These are phyloP conservation scores for Arachnomyces sp. DNA, from an alignment of 2,329 filamentous ascomycete species.

Conservation along the genomic window DNA sequence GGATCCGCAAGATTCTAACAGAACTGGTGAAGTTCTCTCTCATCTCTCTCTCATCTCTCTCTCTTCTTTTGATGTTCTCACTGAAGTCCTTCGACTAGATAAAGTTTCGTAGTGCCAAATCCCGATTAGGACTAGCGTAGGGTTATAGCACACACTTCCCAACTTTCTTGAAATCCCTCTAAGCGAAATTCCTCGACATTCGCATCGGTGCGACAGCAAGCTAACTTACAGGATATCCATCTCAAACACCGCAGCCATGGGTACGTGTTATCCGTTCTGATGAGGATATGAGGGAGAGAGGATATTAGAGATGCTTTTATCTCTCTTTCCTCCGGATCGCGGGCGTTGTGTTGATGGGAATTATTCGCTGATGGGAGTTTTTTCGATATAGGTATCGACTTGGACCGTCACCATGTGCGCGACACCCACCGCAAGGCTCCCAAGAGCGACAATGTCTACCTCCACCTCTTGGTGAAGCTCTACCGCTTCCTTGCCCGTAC, in stretches of 20 bases:
- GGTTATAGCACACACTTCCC: constrained; percentile 28
- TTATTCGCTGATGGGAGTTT: background rate
- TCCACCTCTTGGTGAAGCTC: constrained; percentile 95
- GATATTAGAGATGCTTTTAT: background rate
- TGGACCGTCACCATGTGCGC: constrained; percentile 56
- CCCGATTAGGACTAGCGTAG: constrained; percentile 30
- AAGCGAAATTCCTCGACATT: constrained; percentile 11
- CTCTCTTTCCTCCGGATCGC: background rate
- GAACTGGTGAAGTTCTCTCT: too few relatives aligned
- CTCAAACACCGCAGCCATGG: constrained; percentile 36
- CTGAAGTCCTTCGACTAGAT: background rate
- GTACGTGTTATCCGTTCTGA: constrained; percentile 22
- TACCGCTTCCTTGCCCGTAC: constrained; percentile 95
- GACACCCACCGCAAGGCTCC: constrained; percentile 78
- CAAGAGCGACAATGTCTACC: constrained; percentile 97
- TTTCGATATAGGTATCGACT: constrained; percentile 41
- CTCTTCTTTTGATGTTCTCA: too few relatives aligned
- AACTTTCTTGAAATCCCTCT: constrained; percentile 8
- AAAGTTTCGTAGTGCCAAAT: constrained; percentile 9
- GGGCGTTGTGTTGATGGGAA: too few relatives aligned
- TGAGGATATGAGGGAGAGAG: background rate
- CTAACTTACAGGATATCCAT: constrained; percentile 31
- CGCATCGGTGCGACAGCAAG: constrained; percentile 33
- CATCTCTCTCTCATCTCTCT: too few relatives aligned
- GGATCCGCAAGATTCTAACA: too few relatives aligned